Evolutionary conservation across 108 stramenopile genomes (phyloP).

Genomic region (Parietichytrium sp.): DNA sequence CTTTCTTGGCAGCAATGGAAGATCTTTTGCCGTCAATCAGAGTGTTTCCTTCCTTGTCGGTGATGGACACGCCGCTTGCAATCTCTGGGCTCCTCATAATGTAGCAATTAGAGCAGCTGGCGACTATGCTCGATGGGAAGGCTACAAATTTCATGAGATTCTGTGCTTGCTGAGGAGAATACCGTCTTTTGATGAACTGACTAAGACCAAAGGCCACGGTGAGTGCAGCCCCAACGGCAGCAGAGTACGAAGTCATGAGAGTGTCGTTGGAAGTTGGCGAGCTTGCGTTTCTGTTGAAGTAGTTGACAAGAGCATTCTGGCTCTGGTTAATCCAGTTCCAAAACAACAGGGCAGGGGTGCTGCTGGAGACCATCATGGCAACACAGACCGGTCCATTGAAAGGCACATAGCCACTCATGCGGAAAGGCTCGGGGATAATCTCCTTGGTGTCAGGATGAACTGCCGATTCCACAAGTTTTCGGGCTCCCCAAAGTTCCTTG

Average conservation of each 20-base stretch:
- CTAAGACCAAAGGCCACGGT: conserved; percentile 75
- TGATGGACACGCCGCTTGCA: conserved; percentile 68
- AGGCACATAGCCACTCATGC: conserved; percentile 80
- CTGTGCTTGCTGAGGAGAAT: conserved; percentile 60
- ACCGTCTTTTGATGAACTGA: conserved; percentile 63
- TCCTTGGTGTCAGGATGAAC: conserved; percentile 89
- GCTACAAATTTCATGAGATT: conserved; percentile 73
- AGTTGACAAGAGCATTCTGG: conserved; percentile 84
- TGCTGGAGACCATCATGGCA: conserved; percentile 66
- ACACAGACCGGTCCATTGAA: conserved; percentile 78
- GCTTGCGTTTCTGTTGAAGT: conserved; percentile 79
- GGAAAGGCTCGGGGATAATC: conserved; percentile 74
- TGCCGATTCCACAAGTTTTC: conserved; percentile 62
- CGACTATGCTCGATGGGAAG: conserved; percentile 77
- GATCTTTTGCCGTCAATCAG: conserved; percentile 57
- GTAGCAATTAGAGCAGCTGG: conserved; percentile 78
- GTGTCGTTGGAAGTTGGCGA: conserved; percentile 60
- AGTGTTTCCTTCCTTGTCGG: conserved; percentile 56
- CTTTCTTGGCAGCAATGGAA: conserved; percentile 68
- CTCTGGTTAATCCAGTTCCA: conserved; percentile 83
- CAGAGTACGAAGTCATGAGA: conserved; percentile 73
- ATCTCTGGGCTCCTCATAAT: conserved; percentile 81
- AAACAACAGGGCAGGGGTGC: conserved; percentile 66
- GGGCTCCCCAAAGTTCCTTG: conserved; percentile 56
- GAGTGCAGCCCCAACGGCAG: conserved; percentile 75